A percentile compares a stretch with the other conserved stretches of the same genome.
phyloP scores from a whole-genome alignment of 2,329 filamentous ascomycete genomes.

The Cordyceps farinosa region DNA sequence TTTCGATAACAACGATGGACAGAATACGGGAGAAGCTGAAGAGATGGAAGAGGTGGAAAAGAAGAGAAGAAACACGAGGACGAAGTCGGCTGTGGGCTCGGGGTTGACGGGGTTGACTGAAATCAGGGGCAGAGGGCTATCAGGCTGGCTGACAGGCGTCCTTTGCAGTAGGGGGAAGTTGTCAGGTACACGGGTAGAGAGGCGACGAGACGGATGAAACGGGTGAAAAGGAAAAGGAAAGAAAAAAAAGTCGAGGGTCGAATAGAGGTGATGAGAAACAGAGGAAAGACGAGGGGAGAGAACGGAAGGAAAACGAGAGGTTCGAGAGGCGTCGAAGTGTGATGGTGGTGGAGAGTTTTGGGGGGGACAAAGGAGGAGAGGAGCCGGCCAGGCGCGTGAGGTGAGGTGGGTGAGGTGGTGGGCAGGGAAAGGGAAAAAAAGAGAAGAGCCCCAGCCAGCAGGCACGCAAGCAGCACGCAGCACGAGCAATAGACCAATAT shows the following conservation, averaged over 20 bases:
- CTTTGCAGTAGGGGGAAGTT: not conserved
- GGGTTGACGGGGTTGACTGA: conserved; percentile 9
- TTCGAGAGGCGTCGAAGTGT: conserved; percentile 8
- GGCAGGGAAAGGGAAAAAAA: not conserved
- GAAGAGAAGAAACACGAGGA: conserved; percentile 11
- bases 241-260: conserved; percentile 5
- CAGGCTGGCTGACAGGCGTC: conserved; percentile 14
- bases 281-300: conserved; percentile 11
- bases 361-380: conserved; percentile 16
- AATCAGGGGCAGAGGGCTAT: conserved; percentile 17
- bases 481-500: not conserved
- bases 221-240: conserved; percentile 2
- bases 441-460: not conserved
- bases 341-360: conserved; percentile 15
- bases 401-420: not conserved
- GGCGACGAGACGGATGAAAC: not conserved
- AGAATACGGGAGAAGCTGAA: not conserved
- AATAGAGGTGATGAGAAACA: conserved; percentile 16
- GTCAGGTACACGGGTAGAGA: conserved; percentile 2
- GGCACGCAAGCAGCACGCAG: conserved; percentile 9
- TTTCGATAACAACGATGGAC: conserved; percentile 9
- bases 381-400: conserved; percentile 1
- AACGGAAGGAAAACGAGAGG: conserved; percentile 15
- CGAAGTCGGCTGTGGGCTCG: conserved; percentile 14
- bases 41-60: conserved; percentile 1